phyloP scores from a whole-genome alignment of 495 filamentous ascomycete species.

The Lasiosphaeris hirsuta region DNA sequence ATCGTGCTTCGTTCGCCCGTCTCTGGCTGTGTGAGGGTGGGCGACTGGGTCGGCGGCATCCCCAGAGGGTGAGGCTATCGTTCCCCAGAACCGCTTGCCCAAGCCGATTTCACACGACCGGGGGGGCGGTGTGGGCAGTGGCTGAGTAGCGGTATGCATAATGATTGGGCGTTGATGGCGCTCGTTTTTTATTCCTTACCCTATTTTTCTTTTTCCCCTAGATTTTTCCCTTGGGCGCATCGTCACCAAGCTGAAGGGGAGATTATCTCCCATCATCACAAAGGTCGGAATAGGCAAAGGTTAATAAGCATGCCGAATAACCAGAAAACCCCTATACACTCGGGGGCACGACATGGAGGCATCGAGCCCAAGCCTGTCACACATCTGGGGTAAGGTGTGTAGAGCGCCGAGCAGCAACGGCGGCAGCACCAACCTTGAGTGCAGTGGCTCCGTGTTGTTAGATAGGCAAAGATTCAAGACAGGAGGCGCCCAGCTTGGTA shows the following conservation, averaged over 20 bases:
- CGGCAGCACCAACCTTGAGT: too few relatives aligned
- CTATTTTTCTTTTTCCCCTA: slow-evolving; percentile 7
- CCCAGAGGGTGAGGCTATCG: slow-evolving; percentile 18
- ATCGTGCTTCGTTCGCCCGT: too few relatives aligned
- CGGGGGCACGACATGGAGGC: slow-evolving; percentile 8
- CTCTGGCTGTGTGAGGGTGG: neutral
- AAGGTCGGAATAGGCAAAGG: too few relatives aligned
- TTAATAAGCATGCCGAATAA: too few relatives aligned
- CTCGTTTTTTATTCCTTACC: slow-evolving; percentile 12
- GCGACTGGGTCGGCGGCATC: slow-evolving; percentile 1
- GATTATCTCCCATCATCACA: neutral
- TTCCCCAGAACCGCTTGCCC: slow-evolving; percentile 12
- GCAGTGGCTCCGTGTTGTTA: too few relatives aligned
- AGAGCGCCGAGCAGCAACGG: neutral
- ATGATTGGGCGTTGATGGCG: slow-evolving; percentile 22
- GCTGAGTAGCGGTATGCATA: slow-evolving; percentile 23
- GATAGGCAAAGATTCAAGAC: too few relatives aligned
- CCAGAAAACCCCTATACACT: too few relatives aligned
- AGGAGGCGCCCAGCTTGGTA: neutral
- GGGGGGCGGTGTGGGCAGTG: slow-evolving; percentile 33
- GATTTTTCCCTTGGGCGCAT: neutral
- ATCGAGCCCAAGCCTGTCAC: slow-evolving; percentile 4
- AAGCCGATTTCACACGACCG: slow-evolving; percentile 16
- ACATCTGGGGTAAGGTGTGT: slow-evolving; percentile 8
- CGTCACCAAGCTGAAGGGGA: too few relatives aligned